These are phyloP conservation scores for Fusarium piperis DNA, from an alignment of 2,329 filamentous ascomycete genomes.

Conservation along the genomic window DNA sequence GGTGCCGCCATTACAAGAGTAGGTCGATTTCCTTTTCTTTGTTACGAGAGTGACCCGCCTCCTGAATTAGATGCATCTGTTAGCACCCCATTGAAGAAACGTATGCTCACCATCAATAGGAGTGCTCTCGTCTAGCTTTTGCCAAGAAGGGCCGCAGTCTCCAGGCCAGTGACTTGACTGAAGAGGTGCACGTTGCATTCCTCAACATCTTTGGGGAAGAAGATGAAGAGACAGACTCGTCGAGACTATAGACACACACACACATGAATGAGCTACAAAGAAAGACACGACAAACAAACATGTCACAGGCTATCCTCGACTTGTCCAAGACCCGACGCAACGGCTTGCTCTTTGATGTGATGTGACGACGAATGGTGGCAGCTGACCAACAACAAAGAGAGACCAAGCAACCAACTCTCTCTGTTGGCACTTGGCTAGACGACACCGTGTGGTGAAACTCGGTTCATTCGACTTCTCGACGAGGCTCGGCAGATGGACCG, in stretches of 20 bases:
- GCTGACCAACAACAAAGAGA: background rate
- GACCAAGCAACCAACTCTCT: background rate
- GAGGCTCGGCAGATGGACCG: background rate
- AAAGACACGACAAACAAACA: slow-evolving; percentile 4
- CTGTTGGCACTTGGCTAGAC: background rate
- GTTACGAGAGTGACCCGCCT: background rate
- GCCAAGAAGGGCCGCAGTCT: slow-evolving; percentile 84
- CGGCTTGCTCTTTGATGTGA: background rate
- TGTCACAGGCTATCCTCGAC: background rate
- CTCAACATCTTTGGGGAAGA: slow-evolving; percentile 80
- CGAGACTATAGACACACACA: slow-evolving; percentile 42
- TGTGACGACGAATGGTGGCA: background rate
- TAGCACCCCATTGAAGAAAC: background rate
- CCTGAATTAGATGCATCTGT: background rate
- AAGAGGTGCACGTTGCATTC: slow-evolving; percentile 87
- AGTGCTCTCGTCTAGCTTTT: slow-evolving; percentile 90
- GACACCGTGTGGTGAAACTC: background rate
- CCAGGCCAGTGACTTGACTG: slow-evolving; percentile 92
- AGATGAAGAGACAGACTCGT: slow-evolving; percentile 52
- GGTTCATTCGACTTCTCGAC: too few relatives aligned
- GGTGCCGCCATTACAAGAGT: slow-evolving; percentile 88
- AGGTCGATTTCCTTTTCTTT: slow-evolving; percentile 43
- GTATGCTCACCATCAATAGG: slow-evolving; percentile 51
- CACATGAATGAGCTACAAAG: background rate
- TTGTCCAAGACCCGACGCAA: background rate